A percentile compares a stretch with the other conserved stretches of the same genome.
Evolutionary conservation across 2,329 filamentous ascomycete species (phyloP).

Genomic region (Microcyclosporella mali): DNA sequence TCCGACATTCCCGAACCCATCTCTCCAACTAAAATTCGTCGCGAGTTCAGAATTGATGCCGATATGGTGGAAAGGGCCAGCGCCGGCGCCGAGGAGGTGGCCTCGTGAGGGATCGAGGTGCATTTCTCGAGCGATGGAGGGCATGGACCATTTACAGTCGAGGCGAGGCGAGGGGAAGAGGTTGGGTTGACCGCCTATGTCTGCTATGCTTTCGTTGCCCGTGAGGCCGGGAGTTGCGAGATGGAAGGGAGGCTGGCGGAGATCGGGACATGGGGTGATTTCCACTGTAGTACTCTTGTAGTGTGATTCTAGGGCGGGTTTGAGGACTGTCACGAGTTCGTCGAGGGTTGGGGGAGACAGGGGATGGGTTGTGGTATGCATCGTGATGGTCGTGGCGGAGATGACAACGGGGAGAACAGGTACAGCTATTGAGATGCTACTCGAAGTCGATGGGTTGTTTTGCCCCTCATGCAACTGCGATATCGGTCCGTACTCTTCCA

Average conservation of each 20-base stretch:
- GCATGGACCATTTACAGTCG: constrained; percentile 26
- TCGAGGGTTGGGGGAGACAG: constrained; percentile 23
- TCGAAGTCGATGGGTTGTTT: too few species aligned
- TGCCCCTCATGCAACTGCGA: too few species aligned
- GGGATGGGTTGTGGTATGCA: constrained; percentile 21
- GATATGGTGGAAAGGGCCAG: constrained; percentile 26
- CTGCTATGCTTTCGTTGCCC: constrained; percentile 25
- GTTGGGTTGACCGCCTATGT: constrained; percentile 29
- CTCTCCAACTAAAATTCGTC: constrained; percentile 26
- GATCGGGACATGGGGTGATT: constrained; percentile 24
- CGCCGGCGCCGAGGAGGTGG: constrained; percentile 26
- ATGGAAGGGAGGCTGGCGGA: constrained; percentile 22
- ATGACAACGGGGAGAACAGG: too few species aligned
- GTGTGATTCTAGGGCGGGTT: constrained; percentile 21
- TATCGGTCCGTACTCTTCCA: too few species aligned
- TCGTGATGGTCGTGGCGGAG: constrained; percentile 1
- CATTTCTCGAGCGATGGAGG: constrained; percentile 24
- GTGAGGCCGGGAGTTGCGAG: constrained; percentile 25
- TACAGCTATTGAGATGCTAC: too few species aligned
- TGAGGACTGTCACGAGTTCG: constrained; percentile 19
- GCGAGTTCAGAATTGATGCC: constrained; percentile 27
- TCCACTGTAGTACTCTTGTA: constrained; percentile 19
- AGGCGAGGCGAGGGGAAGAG: constrained; percentile 26
- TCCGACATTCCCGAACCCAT: constrained; percentile 16
- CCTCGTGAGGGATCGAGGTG: constrained; percentile 19